A percentile compares a stretch with the other conserved stretches of the same genome.
These are phyloP conservation scores for Teunomyces cretensis DNA, from an alignment of 805 yeast genomes.

Conservation along the genomic window DNA sequence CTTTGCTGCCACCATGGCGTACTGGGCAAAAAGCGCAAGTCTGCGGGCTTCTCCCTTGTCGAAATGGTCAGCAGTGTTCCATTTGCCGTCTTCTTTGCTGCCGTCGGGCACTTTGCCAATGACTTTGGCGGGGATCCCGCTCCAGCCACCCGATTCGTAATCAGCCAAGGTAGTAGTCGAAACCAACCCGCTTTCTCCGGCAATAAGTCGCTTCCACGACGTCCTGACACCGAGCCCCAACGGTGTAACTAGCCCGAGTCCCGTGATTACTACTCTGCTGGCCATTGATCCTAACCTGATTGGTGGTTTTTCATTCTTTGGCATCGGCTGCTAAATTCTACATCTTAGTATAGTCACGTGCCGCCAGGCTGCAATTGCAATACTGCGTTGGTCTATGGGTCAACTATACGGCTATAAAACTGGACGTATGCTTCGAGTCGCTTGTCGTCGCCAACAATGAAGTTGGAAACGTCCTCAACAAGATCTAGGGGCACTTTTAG, in stretches of 20 bases:
- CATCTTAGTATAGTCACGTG: too few relatives aligned
- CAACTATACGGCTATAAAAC: neutral
- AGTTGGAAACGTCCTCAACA: conserved; percentile 30
- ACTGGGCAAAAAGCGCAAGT: conserved; percentile 71
- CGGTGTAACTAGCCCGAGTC: conserved; percentile 84
- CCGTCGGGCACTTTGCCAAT: conserved; percentile 74
- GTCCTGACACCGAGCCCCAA: conserved; percentile 66
- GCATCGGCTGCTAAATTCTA: neutral
- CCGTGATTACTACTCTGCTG: conserved; percentile 83
- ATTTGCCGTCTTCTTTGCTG: conserved; percentile 40
- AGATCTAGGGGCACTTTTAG: conserved; percentile 18
- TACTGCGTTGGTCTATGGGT: too few relatives aligned
- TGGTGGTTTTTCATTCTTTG: neutral
- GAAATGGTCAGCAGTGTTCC: conserved; percentile 54
- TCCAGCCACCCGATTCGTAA: conserved; percentile 46
- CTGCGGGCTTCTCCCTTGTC: conserved; percentile 54
- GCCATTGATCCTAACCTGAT: conserved; percentile 9
- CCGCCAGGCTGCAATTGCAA: too few relatives aligned
- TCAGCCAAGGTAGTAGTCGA: conserved; percentile 47
- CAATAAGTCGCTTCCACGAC: conserved; percentile 55
- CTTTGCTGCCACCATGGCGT: conserved; percentile 70
- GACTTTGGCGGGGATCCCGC: conserved; percentile 63
- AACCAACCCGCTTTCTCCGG: conserved; percentile 56
- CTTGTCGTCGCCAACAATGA: conserved; percentile 42
- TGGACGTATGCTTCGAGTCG: conserved; percentile 18